Base-by-base conservation (phyloP, 768 basidiomycete genomes). In the Mrakia gelida region DNA sequence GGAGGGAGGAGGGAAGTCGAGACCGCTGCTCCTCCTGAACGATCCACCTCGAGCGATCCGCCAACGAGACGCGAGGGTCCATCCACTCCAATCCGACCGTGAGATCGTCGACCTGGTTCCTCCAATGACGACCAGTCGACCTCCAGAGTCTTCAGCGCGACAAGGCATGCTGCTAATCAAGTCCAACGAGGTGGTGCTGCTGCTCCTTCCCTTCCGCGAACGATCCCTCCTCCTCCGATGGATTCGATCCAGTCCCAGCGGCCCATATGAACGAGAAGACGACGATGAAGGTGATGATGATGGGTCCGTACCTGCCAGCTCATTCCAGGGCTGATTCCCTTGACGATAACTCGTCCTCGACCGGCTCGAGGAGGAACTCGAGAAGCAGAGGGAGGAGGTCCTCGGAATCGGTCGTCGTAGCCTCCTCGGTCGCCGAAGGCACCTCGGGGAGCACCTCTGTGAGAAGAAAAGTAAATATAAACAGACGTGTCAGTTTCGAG, bases 281-380 rank as follows among this genome's bases (percentile, higher is more conserved):
- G 45, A 68, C 38, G 75, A 76, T 34, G 52, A 43, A 49, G 52
- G 32, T 34, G 52, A 56, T 26, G 68, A 76, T 16, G 49, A 56
- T 16, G 1, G 32, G 62, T 30, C 71, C 80, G 63, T 68, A 81
- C 80, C 80, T 81, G 81, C 81, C 81, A 81, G 71, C 68, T 73
- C 34, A 81, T 79, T 54, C 80, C 80, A 6, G 76, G 34, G 45
- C 73, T 76, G 67, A 81, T 54, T 59, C 80, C 81, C 75, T 79
- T 89, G 78, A 99, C 93, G 79, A 92, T 87, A 76, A 98, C 87
- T 81, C 83, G 81, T 73, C 81, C 80, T 56, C 79, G 73, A n/a
- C 77, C 76, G 21, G 68, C 79, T 71, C 76, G 76, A 74, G 80
- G 81, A 77, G 81, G 81, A 41, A 71, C 62, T 21, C 80, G 78